Evolutionary conservation across 768 basidiomycete species (phyloP).

Genomic region (Psilocybe cyanescens): DNA sequence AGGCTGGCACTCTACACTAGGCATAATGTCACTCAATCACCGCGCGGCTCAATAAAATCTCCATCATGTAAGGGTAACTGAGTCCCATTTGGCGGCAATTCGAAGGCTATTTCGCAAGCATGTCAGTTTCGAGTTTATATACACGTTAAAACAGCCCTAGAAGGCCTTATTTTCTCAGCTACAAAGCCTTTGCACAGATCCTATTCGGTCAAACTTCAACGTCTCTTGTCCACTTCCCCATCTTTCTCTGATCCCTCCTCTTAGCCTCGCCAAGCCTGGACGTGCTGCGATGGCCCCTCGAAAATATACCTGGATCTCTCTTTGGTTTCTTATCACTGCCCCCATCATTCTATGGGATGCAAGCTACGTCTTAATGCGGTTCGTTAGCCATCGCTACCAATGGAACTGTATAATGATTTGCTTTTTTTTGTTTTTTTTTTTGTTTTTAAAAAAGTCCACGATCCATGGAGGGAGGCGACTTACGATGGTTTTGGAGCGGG

Average conservation of each 20-base stretch:
- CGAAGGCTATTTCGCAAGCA: conserved; percentile 12
- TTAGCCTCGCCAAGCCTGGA: not conserved
- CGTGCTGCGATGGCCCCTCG: conserved; percentile 13
- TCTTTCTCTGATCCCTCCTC: not conserved
- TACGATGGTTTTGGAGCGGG: conserved; percentile 83
- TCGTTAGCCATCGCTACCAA: conserved; percentile 33
- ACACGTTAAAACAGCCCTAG: conserved; percentile 13
- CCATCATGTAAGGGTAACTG: conserved; percentile 8
- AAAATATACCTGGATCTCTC: conserved; percentile 16
- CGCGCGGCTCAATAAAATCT: not conserved
- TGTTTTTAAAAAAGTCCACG: conserved; percentile 32
- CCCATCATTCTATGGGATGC: conserved; percentile 77
- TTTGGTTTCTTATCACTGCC: conserved; percentile 31
- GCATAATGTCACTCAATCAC: not conserved
- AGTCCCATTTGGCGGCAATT: conserved; percentile 20
- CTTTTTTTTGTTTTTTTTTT: not conserved
- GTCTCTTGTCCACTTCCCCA: not conserved
- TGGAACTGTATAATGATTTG: not conserved
- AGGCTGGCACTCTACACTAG: not conserved
- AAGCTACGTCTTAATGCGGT: conserved; percentile 48
- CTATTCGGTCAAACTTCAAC: not conserved
- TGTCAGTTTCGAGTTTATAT: conserved; percentile 11
- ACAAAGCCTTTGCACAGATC: not conserved
- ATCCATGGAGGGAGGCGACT: conserved; percentile 67
- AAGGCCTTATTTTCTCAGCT: conserved; percentile 12